Evolutionary conservation across 306 rosid species (phyloP), one percentile per base, ranked within the genome.

Genomic region (Malus domestica): DNA sequence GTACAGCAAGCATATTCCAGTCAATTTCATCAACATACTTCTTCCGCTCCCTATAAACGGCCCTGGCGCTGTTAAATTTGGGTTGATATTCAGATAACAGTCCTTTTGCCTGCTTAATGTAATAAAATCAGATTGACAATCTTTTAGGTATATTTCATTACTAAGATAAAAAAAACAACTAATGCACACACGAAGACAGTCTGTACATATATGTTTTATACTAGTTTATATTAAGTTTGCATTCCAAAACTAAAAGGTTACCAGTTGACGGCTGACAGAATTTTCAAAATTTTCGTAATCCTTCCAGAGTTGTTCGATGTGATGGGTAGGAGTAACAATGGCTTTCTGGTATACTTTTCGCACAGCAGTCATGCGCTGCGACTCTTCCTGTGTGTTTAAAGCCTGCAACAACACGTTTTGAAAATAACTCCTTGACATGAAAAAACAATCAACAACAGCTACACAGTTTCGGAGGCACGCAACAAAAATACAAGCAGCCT

Each of bases 221-320:
- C 22, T 51, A 62, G 25, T 73, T 52, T 52, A 83, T 65, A 79
- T 57, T 27, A 74, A 71, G 75, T 64, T 60, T 66, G 65, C 75
- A 71, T 62, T 60, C 29, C 33, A 59, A 42, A 82, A 69, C 16
- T 13, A 76, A 84, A 52, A 71, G 70, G 68, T 85, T 94, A 90
- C 98, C 97, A 92, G 83, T 83, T 92, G 97, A 65, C 97, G 97
- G 80, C 92, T 92, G 59, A 94, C 97, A 35, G 98, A 94, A 78
- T 89, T 94, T 87, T 94, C 98, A 84, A 92, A 92, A 83, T 80
- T 94, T 71, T 92, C 97, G 72, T 94, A 94, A 18, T 94, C 98
- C 83, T 82, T 92, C 98, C 98, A 94, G 35, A 94, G 89, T 77
- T 94, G 97, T 82, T 94, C 98, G 79, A 89, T 85, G 84, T 94